A percentile compares a stretch with the other conserved stretches of the same genome.
These are phyloP conservation scores for Saturnispora kantuleensis DNA, from an alignment of 805 yeast genomes.

Conservation along the genomic window DNA sequence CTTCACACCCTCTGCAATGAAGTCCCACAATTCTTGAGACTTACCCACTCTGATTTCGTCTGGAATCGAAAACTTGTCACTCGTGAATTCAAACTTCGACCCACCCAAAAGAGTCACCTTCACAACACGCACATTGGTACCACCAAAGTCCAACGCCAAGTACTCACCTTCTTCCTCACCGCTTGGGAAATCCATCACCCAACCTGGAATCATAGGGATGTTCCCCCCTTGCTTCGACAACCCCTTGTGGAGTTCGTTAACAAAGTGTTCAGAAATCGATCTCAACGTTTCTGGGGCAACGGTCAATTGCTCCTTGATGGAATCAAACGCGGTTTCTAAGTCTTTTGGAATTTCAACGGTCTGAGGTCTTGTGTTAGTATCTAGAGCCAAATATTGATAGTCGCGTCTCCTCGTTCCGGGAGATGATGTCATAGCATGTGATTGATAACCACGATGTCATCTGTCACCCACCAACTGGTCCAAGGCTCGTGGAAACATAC, in stretches of 20 bases:
- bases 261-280: constrained; percentile 65
- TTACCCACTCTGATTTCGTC: constrained; percentile 66
- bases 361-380: neutral
- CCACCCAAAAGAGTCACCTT: constrained; percentile 76
- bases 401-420: no score
- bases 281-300: constrained; percentile 52
- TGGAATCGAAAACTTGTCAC: constrained; percentile 80
- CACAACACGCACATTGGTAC: constrained; percentile 92
- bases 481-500: neutral
- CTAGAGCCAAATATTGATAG: no score
- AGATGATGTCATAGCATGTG: no score
- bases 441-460: no score
- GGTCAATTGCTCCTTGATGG: constrained; percentile 51
- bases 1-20: constrained; percentile 74
- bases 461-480: no score
- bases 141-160: constrained; percentile 93
- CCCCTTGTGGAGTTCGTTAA: constrained; percentile 73
- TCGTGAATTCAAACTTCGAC: constrained; percentile 75
- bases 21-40: constrained; percentile 69
- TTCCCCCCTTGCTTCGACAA: constrained; percentile 66
- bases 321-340: constrained; percentile 28
- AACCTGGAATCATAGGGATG: constrained; percentile 94
- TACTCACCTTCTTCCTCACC: constrained; percentile 86
- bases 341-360: constrained; percentile 6
- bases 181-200: constrained; percentile 91